Conservation (phyloP, 2,329 filamentous ascomycete genomes). For the Nothophaeocryptopus gaeumannii region DNA sequence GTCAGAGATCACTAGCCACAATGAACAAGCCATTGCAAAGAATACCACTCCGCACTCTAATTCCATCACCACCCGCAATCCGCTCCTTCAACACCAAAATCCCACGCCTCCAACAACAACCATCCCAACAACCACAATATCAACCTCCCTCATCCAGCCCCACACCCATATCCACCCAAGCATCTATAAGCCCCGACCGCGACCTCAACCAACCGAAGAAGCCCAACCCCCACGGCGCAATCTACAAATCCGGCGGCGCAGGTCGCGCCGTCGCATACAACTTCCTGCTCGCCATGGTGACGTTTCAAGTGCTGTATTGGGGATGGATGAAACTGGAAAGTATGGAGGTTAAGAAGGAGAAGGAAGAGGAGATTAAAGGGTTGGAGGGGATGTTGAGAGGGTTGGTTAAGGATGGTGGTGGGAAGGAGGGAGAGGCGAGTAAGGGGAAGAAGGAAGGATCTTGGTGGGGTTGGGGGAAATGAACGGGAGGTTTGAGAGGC, state of each 20-base stretch:
- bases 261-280: constrained; percentile 70
- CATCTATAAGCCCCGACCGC: no score
- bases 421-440: no score
- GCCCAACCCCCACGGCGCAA: constrained; percentile 46
- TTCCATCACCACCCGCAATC: background rate
- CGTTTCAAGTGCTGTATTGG: constrained; percentile 76
- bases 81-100: constrained; percentile 4
- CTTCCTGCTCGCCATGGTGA: constrained; percentile 70
- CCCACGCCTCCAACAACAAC: background rate
- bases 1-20: background rate
- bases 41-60: background rate
- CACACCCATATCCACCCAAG: no score
- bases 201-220: constrained; percentile 6
- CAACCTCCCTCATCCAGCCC: constrained; percentile 18
- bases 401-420: no score
- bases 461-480: no score
- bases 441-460: no score
- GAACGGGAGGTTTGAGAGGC: no score
- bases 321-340: constrained; percentile 71
- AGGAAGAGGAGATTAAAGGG: constrained; percentile 40
- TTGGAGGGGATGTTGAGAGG: constrained; percentile 16
- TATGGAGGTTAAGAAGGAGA: constrained; percentile 62
- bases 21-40: constrained; percentile 4
- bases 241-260: constrained; percentile 66
- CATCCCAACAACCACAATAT: constrained; percentile 13